phyloP scores from a whole-genome alignment of 192 early-diverging fungal genomes.

The Umbelopsis ramanniana region DNA sequence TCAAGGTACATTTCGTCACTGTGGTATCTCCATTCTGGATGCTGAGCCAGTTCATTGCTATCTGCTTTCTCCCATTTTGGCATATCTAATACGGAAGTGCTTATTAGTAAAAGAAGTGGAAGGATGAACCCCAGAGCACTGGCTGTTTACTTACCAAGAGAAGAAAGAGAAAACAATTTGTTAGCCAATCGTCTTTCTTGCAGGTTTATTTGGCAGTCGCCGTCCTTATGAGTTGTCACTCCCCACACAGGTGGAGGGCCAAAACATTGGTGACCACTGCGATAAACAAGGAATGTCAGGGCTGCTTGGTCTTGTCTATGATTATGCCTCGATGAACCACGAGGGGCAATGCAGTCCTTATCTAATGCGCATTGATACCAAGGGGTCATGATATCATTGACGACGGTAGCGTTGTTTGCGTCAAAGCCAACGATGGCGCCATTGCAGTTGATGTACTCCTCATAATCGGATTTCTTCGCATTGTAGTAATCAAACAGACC shows the following conservation, averaged over 20 bases:
- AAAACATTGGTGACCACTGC: conserved; percentile 37
- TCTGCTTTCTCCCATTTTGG: conserved; percentile 32
- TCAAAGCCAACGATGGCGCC: conserved; percentile 53
- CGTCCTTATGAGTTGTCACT: conserved; percentile 46
- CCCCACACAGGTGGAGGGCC: conserved; percentile 14
- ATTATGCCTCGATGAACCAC: conserved; percentile 47
- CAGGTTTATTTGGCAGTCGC: conserved; percentile 44
- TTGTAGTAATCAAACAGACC: conserved; percentile 51
- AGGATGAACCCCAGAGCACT: background rate
- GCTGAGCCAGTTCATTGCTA: conserved; percentile 30
- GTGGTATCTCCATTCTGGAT: conserved; percentile 41
- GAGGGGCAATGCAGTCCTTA: conserved; percentile 57
- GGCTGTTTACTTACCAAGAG: conserved; percentile 29
- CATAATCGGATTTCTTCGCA: conserved; percentile 39
- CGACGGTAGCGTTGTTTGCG: conserved; percentile 35
- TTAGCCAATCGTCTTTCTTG: conserved; percentile 26
- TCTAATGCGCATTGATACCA: conserved; percentile 48
- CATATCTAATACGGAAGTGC: conserved; percentile 8
- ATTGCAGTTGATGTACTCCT: conserved; percentile 47
- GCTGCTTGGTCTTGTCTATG: conserved; percentile 63
- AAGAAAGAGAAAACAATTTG: conserved; percentile 32
- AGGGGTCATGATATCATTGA: conserved; percentile 43
- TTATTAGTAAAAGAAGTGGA: background rate
- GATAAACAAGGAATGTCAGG: conserved; percentile 50
- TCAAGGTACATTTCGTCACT: conserved; percentile 23